These are phyloP conservation scores for Lactarius sanguifluus DNA, from an alignment of 768 basidiomycete genomes.

Conservation along the genomic window DNA sequence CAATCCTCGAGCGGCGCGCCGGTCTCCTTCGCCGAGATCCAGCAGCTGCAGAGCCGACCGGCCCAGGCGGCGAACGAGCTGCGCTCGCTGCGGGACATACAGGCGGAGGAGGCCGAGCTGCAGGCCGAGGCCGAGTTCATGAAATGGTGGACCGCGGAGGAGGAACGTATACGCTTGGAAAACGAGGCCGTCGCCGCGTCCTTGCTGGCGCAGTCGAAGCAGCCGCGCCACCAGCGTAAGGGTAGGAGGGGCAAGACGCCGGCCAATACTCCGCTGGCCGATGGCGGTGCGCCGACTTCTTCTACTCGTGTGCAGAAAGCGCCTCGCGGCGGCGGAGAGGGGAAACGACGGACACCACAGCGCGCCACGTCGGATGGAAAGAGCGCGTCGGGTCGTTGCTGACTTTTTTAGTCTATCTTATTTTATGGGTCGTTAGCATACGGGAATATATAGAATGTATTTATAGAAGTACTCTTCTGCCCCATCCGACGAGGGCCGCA, in stretches of 20 bases:
- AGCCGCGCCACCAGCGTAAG: background rate
- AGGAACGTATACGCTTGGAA: slow-evolving; percentile 63
- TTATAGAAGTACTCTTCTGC: background rate
- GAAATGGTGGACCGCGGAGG: slow-evolving; percentile 87
- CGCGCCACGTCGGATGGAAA: background rate
- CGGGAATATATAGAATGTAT: background rate
- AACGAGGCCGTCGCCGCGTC: slow-evolving; percentile 30
- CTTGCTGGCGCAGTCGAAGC: background rate
- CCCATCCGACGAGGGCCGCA: background rate
- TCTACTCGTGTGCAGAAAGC: background rate
- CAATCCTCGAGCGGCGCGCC: slow-evolving; percentile 31
- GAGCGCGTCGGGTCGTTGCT: background rate
- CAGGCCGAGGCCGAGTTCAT: slow-evolving; percentile 57
- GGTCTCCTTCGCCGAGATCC: slow-evolving; percentile 82
- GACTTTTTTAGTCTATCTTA: background rate
- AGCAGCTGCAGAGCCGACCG: slow-evolving; percentile 69
- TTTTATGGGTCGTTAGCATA: background rate
- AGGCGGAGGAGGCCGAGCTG: slow-evolving; percentile 72
- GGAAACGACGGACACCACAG: background rate
- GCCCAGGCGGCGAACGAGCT: slow-evolving; percentile 48
- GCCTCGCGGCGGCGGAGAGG: background rate
- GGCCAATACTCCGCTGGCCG: background rate
- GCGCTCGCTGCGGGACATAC: slow-evolving; percentile 76
- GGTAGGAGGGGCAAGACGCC: slow-evolving; percentile 4
- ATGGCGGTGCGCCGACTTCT: background rate